Conservation (phyloP, 169 alveolate species). For the Ophryocystis elektroscirrha region DNA sequence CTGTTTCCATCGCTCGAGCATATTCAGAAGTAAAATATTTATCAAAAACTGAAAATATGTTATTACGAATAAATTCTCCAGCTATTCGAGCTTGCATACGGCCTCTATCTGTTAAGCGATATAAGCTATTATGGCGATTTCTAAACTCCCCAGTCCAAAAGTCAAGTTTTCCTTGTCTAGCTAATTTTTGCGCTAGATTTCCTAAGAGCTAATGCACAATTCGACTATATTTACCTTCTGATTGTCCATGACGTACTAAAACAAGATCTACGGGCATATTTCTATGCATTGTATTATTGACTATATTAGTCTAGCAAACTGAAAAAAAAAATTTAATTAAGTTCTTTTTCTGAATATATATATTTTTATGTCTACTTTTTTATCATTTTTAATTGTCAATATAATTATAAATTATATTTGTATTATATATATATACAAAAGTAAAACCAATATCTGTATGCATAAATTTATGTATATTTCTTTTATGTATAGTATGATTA, state of each 20-base stretch:
- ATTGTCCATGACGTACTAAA: constrained; percentile 32
- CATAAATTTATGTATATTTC: too few relatives aligned
- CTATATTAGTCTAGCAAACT: too few relatives aligned
- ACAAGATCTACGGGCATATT: constrained; percentile 35
- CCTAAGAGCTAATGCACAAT: too few relatives aligned
- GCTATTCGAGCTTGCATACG: constrained; percentile 30
- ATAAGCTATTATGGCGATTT: constrained; percentile 25
- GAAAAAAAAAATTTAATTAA: too few relatives aligned
- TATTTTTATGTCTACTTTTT: too few relatives aligned
- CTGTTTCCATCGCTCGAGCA: constrained; percentile 37
- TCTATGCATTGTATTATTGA: constrained; percentile 4
- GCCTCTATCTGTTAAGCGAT: constrained; percentile 33
- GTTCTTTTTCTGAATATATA: too few relatives aligned
- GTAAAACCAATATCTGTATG: too few relatives aligned
- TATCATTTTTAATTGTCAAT: too few relatives aligned
- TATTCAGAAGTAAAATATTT: constrained; percentile 30
- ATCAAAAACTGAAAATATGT: constrained; percentile 22
- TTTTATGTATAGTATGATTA: too few relatives aligned
- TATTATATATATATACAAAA: too few relatives aligned
- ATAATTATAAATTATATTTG: too few relatives aligned
- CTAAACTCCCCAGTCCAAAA: constrained; percentile 28
- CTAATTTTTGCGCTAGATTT: too few relatives aligned
- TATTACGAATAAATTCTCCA: constrained; percentile 24
- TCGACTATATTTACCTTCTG: constrained; percentile 34
- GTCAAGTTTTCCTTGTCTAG: constrained; percentile 19